These are phyloP conservation scores for Calonectria leucothoes DNA, from an alignment of 2,329 filamentous ascomycete genomes.

Conservation along the genomic window DNA sequence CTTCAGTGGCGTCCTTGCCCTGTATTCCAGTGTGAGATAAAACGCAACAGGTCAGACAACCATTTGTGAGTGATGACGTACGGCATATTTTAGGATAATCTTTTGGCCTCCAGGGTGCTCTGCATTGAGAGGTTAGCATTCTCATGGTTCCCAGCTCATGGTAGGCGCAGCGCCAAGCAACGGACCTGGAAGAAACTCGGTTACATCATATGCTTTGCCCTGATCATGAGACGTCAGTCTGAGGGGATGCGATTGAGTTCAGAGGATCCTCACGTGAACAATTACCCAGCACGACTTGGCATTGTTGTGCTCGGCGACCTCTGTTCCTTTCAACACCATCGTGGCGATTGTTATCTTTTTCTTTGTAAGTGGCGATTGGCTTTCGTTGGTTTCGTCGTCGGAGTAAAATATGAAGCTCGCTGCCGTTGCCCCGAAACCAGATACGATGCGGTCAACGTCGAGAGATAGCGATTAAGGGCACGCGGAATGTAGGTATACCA, in stretches of 20 bases:
- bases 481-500: background rate
- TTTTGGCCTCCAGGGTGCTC: constrained; percentile 91
- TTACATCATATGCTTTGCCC: constrained; percentile 89
- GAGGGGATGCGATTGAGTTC: background rate
- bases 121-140: constrained; percentile 41
- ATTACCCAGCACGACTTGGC: constrained; percentile 93
- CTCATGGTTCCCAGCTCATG: background rate
- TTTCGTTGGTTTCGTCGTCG: background rate
- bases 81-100: constrained; percentile 95
- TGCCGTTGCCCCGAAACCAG: constrained; percentile 39
- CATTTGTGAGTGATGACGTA: constrained; percentile 45
- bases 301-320: constrained; percentile 78
- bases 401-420: background rate
- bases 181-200: constrained; percentile 83
- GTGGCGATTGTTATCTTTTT: constrained; percentile 27
- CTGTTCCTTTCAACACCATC: constrained; percentile 62
- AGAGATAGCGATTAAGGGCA: background rate
- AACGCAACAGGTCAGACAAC: background rate
- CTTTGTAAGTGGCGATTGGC: background rate
- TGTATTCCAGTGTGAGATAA: constrained; percentile 38
- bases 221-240: constrained; percentile 45
- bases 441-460: background rate
- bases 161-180: background rate
- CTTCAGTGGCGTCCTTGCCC: constrained; percentile 93
- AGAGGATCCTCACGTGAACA: constrained; percentile 70